Percentiles rank a stretch among this genome's conserved stretches.
These are phyloP conservation scores for Coelastrella sp. DNA, from an alignment of 139 green algal genomes.

Conservation along the genomic window DNA sequence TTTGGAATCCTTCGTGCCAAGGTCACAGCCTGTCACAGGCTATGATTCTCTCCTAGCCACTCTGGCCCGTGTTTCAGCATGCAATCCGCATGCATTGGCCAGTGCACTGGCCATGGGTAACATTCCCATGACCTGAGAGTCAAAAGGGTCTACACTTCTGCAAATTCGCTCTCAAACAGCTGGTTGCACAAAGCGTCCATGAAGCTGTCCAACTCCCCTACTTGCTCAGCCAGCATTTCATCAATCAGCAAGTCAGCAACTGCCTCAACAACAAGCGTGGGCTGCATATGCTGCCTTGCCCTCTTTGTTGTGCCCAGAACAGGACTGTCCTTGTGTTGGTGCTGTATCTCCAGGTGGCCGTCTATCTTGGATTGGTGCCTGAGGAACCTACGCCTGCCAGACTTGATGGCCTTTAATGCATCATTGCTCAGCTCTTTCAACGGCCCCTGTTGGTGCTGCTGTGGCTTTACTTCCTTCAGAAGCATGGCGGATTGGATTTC, in stretches of 20 bases:
- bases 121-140: no score
- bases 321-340: no score
- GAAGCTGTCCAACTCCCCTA: slow-evolving; percentile 24
- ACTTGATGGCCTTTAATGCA: slow-evolving; percentile 19
- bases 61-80: no score
- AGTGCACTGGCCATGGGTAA: no score
- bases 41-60: no score
- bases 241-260: slow-evolving; percentile 42
- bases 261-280: slow-evolving; percentile 33
- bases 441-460: slow-evolving; percentile 3
- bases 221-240: slow-evolving; percentile 26
- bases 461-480: no score
- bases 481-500: no score
- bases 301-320: neutral
- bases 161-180: slow-evolving; percentile 38
- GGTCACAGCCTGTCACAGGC: no score
- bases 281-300: slow-evolving; percentile 6
- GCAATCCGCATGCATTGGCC: no score
- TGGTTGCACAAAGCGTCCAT: slow-evolving; percentile 12
- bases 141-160: neutral
- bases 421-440: slow-evolving; percentile 5
- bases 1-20: no score
- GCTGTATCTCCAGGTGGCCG: slow-evolving; percentile 10
- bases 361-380: slow-evolving; percentile 14
- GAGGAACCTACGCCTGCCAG: neutral